Evolutionary conservation across 169 alveolate genomes (phyloP).

Genomic region (Cystoisospora suis): DNA sequence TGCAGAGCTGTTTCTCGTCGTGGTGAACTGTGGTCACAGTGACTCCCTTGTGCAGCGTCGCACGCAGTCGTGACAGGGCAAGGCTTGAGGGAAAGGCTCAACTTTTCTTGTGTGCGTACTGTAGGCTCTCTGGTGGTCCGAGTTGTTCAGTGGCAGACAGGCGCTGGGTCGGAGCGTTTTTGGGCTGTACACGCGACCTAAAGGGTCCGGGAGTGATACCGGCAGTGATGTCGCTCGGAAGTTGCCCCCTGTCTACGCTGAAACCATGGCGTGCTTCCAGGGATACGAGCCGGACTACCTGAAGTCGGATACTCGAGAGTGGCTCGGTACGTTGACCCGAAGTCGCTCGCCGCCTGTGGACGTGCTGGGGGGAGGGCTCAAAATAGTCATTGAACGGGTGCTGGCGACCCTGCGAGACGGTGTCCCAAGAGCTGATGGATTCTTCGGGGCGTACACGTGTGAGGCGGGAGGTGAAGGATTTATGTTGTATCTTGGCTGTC

Average conservation of each 20-base stretch:
- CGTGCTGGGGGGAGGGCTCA: too few relatives aligned
- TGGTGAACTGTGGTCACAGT: background rate
- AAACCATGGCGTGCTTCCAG: constrained; percentile 36
- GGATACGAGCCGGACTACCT: constrained; percentile 48
- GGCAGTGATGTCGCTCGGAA: background rate
- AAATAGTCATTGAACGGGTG: too few relatives aligned
- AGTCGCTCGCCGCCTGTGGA: too few relatives aligned
- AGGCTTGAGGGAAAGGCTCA: too few relatives aligned
- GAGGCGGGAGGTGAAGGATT: too few relatives aligned
- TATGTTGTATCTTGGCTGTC: too few relatives aligned
- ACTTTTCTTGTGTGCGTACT: too few relatives aligned
- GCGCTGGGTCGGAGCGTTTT: constrained; percentile 59
- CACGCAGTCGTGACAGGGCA: too few relatives aligned
- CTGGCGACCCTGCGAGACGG: too few relatives aligned
- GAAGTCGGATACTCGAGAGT: constrained; percentile 36
- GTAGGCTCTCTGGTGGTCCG: constrained; percentile 61
- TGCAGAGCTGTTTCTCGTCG: background rate
- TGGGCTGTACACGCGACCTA: constrained; percentile 42
- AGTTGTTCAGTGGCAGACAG: constrained; percentile 50
- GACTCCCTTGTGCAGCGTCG: background rate
- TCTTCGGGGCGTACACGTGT: too few relatives aligned
- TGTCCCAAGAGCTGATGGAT: too few relatives aligned
- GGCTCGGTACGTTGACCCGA: constrained; percentile 49
- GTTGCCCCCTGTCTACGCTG: constrained; percentile 36
- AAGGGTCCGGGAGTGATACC: background rate